Conservation (phyloP, 768 basidiomycete species). For the Rubroboletus pulcherrimus region DNA sequence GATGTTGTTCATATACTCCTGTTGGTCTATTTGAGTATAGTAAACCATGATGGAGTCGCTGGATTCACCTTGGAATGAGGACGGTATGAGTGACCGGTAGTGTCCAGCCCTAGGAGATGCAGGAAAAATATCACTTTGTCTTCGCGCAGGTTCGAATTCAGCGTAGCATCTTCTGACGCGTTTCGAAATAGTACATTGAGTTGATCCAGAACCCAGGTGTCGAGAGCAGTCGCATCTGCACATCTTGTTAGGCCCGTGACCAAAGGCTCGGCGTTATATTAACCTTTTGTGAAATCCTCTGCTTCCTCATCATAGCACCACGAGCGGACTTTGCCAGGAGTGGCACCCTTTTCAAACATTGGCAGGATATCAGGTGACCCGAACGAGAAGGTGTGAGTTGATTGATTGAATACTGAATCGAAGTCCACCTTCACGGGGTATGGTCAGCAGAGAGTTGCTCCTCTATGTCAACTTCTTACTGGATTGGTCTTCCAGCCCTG, state of each 20-base stretch:
- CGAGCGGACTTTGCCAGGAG: slow-evolving; percentile 61
- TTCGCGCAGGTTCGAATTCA: slow-evolving; percentile 51
- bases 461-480: slow-evolving; percentile 32
- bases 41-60: background rate
- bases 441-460: background rate
- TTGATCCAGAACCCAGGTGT: slow-evolving; percentile 75
- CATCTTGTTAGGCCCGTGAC: background rate
- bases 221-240: slow-evolving; percentile 70
- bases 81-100: slow-evolving; percentile 82
- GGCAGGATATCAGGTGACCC: slow-evolving; percentile 87
- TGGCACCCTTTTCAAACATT: slow-evolving; percentile 79
- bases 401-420: slow-evolving; percentile 86
- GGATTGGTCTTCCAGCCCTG: slow-evolving; percentile 88
- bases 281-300: slow-evolving; percentile 86
- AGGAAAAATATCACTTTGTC: slow-evolving; percentile 75
- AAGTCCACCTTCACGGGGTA: slow-evolving; percentile 53
- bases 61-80: slow-evolving; percentile 67
- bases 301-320: slow-evolving; percentile 76
- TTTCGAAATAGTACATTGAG: slow-evolving; percentile 60
- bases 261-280: background rate
- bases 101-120: slow-evolving; percentile 81
- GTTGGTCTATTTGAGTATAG: background rate
- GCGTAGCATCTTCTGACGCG: slow-evolving; percentile 47
- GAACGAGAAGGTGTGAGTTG: slow-evolving; percentile 73
- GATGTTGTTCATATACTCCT: slow-evolving; percentile 89